Conservation (phyloP, 1,284 basidiomycete genomes). For the Trametes versicolor region DNA sequence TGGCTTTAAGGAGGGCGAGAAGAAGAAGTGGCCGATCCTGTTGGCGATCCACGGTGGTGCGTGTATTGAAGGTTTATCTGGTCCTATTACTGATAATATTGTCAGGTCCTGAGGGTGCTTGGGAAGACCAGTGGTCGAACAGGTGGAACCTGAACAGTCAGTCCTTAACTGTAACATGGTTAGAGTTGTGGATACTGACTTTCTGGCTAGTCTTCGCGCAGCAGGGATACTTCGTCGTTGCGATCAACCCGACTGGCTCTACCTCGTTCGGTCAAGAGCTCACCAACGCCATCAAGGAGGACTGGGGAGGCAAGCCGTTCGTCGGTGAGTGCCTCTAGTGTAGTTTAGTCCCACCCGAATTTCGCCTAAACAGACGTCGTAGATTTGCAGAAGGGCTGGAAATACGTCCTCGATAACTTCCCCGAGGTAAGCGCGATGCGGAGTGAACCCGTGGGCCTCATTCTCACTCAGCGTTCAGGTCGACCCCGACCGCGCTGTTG, state of each 20-base stretch:
- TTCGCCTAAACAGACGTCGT: conserved; percentile 29
- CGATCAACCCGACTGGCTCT: conserved; percentile 90
- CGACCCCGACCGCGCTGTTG: conserved; percentile 82
- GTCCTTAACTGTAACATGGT: conserved; percentile 18
- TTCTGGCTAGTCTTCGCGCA: conserved; percentile 69
- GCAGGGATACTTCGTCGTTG: conserved; percentile 87
- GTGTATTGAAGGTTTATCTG: background rate
- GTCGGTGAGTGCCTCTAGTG: conserved; percentile 34
- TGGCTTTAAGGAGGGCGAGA: conserved; percentile 71
- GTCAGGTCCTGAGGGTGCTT: conserved; percentile 78
- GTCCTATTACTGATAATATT: background rate
- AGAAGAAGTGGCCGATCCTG: conserved; percentile 80
- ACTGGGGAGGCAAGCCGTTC: conserved; percentile 91
- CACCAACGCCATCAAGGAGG: conserved; percentile 79
- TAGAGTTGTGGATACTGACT: background rate
- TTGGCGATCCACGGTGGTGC: conserved; percentile 81
- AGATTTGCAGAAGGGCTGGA: conserved; percentile 83
- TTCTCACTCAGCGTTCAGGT: conserved; percentile 56
- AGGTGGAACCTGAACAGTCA: conserved; percentile 89
- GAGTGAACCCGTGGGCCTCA: background rate
- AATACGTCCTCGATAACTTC: conserved; percentile 71
- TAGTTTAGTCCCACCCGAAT: background rate
- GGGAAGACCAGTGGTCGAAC: conserved; percentile 87
- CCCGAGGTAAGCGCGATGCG: conserved; percentile 64
- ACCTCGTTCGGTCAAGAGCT: conserved; percentile 92